Percentiles rank a stretch among this genome's conserved stretches.
Evolutionary conservation across 108 stramenopile genomes (phyloP).

Genomic region (Stephanodiscus minutulus): DNA sequence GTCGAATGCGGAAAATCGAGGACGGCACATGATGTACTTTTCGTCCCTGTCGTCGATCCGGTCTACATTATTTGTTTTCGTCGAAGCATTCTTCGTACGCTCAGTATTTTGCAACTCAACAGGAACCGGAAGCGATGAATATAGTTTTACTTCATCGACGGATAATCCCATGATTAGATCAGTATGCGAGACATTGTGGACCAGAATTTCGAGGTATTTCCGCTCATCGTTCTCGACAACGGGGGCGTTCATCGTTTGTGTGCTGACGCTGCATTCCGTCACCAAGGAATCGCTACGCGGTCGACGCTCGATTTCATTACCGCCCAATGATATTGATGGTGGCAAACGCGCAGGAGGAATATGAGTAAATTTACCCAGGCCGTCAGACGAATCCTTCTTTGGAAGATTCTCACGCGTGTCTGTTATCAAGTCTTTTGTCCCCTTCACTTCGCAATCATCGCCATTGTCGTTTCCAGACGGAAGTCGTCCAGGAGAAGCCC

Average conservation of each 20-base stretch:
- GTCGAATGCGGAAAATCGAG: slow-evolving; percentile 85
- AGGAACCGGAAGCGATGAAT: no score
- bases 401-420: no score
- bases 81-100: slow-evolving; percentile 10
- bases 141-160: slow-evolving; percentile 29
- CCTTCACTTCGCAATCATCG: neutral
- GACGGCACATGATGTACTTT: slow-evolving; percentile 66
- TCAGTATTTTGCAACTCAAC: no score
- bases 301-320: slow-evolving; percentile 22
- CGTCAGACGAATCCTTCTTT: neutral
- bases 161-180: slow-evolving; percentile 85
- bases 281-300: slow-evolving; percentile 39
- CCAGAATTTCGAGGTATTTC: slow-evolving; percentile 78
- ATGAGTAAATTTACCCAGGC: neutral
- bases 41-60: slow-evolving; percentile 19
- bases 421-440: no score
- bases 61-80: neutral
- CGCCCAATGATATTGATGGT: slow-evolving; percentile 1
- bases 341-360: neutral
- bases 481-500: slow-evolving; percentile 7
- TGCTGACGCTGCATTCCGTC: slow-evolving; percentile 30
- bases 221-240: slow-evolving; percentile 11
- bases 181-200: slow-evolving; percentile 95
- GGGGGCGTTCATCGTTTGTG: slow-evolving; percentile 14
- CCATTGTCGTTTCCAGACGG: neutral